These are phyloP conservation scores for Aspergillus brunneoviolaceus DNA, from an alignment of 2,329 filamentous ascomycete genomes.

Conservation along the genomic window DNA sequence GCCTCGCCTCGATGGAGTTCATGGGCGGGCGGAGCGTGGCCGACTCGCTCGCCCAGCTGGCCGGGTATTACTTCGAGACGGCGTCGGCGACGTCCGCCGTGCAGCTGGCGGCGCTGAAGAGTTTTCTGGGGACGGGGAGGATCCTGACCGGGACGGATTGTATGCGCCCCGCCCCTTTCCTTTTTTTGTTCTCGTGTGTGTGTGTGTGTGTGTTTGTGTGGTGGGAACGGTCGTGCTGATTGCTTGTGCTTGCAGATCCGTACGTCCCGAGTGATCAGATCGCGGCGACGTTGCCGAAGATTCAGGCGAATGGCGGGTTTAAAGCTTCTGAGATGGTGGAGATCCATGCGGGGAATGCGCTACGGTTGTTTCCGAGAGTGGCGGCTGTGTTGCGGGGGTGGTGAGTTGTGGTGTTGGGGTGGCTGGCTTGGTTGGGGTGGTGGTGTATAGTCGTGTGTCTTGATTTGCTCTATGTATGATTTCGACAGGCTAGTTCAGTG, in stretches of 20 bases:
- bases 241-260: slow-evolving; percentile 17
- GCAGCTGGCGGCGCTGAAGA: slow-evolving; percentile 26
- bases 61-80: slow-evolving; percentile 19
- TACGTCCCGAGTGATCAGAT: slow-evolving; percentile 19
- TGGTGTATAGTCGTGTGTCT: too few species aligned
- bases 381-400: background rate
- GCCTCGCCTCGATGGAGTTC: slow-evolving; percentile 18
- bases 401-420: too few species aligned
- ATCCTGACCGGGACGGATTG: slow-evolving; percentile 29
- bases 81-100: slow-evolving; percentile 23
- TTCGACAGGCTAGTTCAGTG: too few species aligned
- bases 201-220: too few species aligned
- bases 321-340: slow-evolving; percentile 17
- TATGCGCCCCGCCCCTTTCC: background rate
- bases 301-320: slow-evolving; percentile 22
- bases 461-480: too few species aligned
- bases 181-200: too few species aligned
- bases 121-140: slow-evolving; percentile 20
- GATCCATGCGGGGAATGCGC: slow-evolving; percentile 26
- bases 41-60: slow-evolving; percentile 20
- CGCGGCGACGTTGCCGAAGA: slow-evolving; percentile 7
- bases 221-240: too few species aligned
- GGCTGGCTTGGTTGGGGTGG: too few species aligned
- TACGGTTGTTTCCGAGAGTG: slow-evolving; percentile 24
- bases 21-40: slow-evolving; percentile 19